These are phyloP conservation scores for Corchorus olitorius DNA, from an alignment of 345 rosid genomes.

Conservation along the genomic window DNA sequence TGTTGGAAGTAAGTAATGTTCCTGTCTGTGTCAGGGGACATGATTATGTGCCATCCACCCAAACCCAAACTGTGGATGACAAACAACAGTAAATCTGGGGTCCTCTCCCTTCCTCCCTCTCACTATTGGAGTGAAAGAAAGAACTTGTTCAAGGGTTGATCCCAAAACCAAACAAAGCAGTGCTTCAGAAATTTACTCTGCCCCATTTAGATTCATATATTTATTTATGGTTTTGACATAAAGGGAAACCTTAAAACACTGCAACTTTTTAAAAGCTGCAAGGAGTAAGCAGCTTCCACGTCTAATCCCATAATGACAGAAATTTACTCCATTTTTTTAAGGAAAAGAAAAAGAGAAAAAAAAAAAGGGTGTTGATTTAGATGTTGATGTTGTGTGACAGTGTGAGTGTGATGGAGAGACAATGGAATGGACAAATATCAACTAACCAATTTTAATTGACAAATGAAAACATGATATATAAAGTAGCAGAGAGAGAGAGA, in stretches of 20 bases:
- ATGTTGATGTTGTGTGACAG: too few species aligned
- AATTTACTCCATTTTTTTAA: too few species aligned
- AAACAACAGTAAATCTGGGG: not conserved
- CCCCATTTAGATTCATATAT: too few species aligned
- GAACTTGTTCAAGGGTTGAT: not conserved
- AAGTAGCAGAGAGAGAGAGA: too few species aligned
- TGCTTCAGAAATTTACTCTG: not conserved
- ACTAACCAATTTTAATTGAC: too few species aligned
- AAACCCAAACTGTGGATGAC: conserved; percentile 11
- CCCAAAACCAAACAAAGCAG: conserved; percentile 7
- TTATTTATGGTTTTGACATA: not conserved
- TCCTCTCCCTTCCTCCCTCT: conserved; percentile 19
- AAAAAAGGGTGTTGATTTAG: too few species aligned
- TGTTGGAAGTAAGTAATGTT: not conserved
- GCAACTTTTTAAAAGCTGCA: not conserved
- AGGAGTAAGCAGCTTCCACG: not conserved
- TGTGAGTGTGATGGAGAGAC: too few species aligned
- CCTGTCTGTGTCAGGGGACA: not conserved
- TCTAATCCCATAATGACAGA: not conserved
- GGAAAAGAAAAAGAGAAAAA: too few species aligned
- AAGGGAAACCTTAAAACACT: conserved; percentile 3
- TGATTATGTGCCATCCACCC: conserved; percentile 4
- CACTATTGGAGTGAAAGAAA: too few species aligned
- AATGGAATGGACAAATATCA: too few species aligned
- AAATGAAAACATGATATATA: too few species aligned